Percentiles rank a stretch among this genome's conserved stretches.
Evolutionary conservation across 2,329 filamentous ascomycete genomes (phyloP).

Genomic region (Hypoxylon sp.): DNA sequence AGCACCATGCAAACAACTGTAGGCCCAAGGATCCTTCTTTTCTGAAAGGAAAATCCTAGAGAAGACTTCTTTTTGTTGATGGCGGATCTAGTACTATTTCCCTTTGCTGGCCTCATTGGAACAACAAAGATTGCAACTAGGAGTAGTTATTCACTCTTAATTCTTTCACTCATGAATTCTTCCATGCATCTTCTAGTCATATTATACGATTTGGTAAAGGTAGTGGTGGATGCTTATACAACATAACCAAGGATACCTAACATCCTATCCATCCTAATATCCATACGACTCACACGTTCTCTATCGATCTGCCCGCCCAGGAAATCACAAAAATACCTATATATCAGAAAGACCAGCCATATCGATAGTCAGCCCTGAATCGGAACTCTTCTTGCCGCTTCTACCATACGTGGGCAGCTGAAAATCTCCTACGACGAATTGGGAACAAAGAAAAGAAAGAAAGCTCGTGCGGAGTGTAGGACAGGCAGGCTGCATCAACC

Average conservation of each 20-base stretch:
- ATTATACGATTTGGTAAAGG: slow-evolving; percentile 26
- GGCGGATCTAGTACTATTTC: slow-evolving; percentile 15
- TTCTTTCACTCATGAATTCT: slow-evolving; percentile 32
- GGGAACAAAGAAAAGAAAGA: slow-evolving; percentile 45
- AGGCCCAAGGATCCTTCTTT: slow-evolving; percentile 46
- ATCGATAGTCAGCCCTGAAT: slow-evolving; percentile 25
- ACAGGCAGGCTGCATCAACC: slow-evolving; percentile 40
- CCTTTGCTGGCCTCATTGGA: slow-evolving; percentile 34
- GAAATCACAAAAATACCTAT: slow-evolving; percentile 15
- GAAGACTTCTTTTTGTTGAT: slow-evolving; percentile 45
- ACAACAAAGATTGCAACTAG: slow-evolving; percentile 47
- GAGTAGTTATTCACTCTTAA: slow-evolving; percentile 30
- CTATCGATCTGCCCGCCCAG: slow-evolving; percentile 9
- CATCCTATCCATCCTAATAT: slow-evolving; percentile 12
- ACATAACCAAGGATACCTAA: slow-evolving; percentile 2
- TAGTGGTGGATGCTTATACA: slow-evolving; percentile 31
- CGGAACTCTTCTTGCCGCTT: slow-evolving; percentile 31
- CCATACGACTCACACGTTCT: slow-evolving; percentile 11
- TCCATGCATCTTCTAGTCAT: slow-evolving; percentile 24
- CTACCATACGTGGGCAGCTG: slow-evolving; percentile 25
- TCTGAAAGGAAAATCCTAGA: slow-evolving; percentile 39
- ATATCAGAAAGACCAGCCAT: slow-evolving; percentile 15
- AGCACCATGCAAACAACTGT: slow-evolving; percentile 51
- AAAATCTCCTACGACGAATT: slow-evolving; percentile 31
- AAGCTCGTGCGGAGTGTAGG: slow-evolving; percentile 40